Base-by-base conservation (phyloP, 108 stramenopile genomes). In the Chaetoceros tenuissimus region DNA sequence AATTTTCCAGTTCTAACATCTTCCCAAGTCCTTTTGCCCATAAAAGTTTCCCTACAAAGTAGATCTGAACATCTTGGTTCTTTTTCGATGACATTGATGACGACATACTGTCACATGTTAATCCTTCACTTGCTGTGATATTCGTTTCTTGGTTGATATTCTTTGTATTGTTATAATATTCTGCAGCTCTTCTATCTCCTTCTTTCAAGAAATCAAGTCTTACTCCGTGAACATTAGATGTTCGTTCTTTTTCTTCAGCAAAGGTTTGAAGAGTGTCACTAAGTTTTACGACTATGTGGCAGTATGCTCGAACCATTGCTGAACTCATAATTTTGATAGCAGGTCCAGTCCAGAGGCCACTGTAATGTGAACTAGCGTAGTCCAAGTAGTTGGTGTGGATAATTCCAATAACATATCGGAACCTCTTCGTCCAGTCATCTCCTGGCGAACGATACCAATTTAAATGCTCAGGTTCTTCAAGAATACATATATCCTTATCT, bases 381-480 rank as follows among this genome's bases (percentile, higher is more conserved):
- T 73, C 63, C 22, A 63, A 50, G 57, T 83, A 78, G 68, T 88
- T 91, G 27, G 93, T 94, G 47, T 94, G 93, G 40, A 94, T 64
- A 40, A 94, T 74, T 0, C 93, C 93, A 18, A 94, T 78, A 20
- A 89, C 87, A 60, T 81, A 85, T 7, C 75, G 65, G 63, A 94
- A 97, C 28, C 76, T 71, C 48, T 78, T 68, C 26, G 86, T 87
- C 96, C 96, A 97, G 23, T 77, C 74, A 50, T 85, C 78, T 24
- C 84, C 84, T 5, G 89, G 89, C 1, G 85, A 79, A 3, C 85
- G 74, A 67, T 83, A 94, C 89, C 89, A 94, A 55, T 94, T 94
- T 19, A 86, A 58, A 62, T 91, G 89, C 59, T 92, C 94, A 5
- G 93, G 93, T 57, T 94, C 93, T 69, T 94, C 93, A 31, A 94